A percentile compares a stretch with the other conserved stretches of the same genome.
Evolutionary conservation across 2,329 filamentous ascomycete species (phyloP).

Genomic region (Sclerotinia spermophila): DNA sequence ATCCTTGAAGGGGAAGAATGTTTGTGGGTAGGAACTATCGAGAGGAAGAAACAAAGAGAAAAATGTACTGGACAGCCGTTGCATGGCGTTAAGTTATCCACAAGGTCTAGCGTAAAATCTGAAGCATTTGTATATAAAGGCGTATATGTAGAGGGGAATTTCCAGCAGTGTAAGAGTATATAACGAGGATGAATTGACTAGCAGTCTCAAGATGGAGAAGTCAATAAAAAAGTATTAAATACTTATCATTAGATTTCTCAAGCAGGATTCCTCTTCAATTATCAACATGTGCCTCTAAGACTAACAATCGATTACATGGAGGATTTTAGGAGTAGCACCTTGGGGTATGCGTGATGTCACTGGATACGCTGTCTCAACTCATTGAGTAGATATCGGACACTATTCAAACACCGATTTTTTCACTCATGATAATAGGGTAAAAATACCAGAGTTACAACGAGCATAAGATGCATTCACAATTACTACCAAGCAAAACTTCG

Average conservation of each 20-base stretch:
- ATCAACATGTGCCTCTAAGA: neutral
- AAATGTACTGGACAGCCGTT: neutral
- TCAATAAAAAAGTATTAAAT: neutral
- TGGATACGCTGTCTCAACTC: neutral
- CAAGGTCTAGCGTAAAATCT: neutral
- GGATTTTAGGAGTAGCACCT: neutral
- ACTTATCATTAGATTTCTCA: neutral
- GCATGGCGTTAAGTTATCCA: too few relatives aligned
- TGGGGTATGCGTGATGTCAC: neutral
- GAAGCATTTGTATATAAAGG: neutral
- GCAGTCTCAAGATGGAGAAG: neutral
- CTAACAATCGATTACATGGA: neutral
- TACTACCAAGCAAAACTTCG: neutral
- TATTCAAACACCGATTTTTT: neutral
- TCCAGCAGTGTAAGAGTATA: neutral
- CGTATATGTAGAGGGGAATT: neutral
- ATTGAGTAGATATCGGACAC: neutral
- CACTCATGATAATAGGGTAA: neutral
- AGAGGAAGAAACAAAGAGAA: neutral
- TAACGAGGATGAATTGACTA: neutral
- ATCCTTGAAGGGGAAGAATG: neutral
- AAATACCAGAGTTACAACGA: neutral
- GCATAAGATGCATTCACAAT: neutral
- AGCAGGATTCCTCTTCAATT: neutral
- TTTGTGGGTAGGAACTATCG: neutral